These are phyloP conservation scores for Lactuca saligna DNA, from an alignment of 129 eudicot genomes.

Conservation along the genomic window DNA sequence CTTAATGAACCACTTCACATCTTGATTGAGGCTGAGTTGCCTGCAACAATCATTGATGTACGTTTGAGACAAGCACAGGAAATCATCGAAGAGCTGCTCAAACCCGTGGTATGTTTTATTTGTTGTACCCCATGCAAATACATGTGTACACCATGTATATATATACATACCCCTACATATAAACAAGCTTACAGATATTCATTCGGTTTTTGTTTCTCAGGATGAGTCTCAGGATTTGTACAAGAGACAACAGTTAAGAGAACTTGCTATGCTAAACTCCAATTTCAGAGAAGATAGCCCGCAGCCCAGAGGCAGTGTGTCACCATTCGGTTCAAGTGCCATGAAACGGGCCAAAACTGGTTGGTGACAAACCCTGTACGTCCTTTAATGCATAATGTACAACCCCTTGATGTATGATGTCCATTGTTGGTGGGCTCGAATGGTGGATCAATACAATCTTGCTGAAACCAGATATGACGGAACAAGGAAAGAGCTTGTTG, in stretches of 20 bases:
- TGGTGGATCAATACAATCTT: constrained; percentile 15
- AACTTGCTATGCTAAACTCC: constrained; percentile 76
- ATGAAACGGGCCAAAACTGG: constrained; percentile 81
- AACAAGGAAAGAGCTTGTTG: constrained; percentile 24
- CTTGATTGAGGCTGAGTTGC: constrained; percentile 72
- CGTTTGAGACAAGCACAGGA: constrained; percentile 70
- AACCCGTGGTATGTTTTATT: constrained; percentile 64
- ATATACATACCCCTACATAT: background rate
- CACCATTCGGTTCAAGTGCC: constrained; percentile 72
- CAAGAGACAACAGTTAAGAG: constrained; percentile 76
- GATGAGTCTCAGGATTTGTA: constrained; percentile 80
- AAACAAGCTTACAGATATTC: background rate
- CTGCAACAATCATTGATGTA: constrained; percentile 54
- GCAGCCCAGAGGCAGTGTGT: constrained; percentile 75
- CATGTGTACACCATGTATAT: background rate
- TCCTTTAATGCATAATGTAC: constrained; percentile 20
- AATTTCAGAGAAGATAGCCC: constrained; percentile 82
- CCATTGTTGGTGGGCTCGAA: constrained; percentile 18
- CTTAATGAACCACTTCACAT: constrained; percentile 74
- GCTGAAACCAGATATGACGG: constrained; percentile 22
- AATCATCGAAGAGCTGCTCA: constrained; percentile 74
- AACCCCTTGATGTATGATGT: constrained; percentile 25
- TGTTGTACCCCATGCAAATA: background rate
- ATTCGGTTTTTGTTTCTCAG: constrained; percentile 30
- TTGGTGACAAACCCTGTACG: constrained; percentile 36